Evolutionary conservation across 2,329 filamentous ascomycete genomes (phyloP).

Genomic region (Exophiala phaeomuriformis): DNA sequence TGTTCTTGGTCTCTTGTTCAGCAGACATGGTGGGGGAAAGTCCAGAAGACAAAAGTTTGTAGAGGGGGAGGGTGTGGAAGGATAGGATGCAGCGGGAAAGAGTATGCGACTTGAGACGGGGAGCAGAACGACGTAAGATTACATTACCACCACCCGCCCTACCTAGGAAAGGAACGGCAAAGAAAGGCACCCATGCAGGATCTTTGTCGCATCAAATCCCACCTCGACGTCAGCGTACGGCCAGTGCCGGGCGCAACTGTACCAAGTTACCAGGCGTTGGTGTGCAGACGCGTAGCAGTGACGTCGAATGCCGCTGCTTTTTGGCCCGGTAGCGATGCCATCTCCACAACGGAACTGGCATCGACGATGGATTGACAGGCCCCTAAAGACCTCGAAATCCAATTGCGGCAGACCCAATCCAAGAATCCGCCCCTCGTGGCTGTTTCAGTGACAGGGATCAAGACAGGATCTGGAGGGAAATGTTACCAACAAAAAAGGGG

Average conservation of each 20-base stretch:
- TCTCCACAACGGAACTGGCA: conserved; percentile 6
- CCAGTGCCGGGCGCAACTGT: conserved; percentile 6
- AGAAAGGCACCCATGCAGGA: conserved; percentile 11
- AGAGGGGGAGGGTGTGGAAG: conserved; percentile 13
- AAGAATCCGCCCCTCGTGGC: conserved; percentile 4
- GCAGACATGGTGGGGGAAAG: conserved; percentile 25
- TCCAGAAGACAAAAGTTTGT: conserved; percentile 9
- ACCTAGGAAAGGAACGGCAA: conserved; percentile 2
- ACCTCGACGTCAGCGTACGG: conserved; percentile 23
- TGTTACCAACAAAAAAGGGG: not conserved
- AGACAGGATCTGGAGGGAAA: conserved; percentile 8
- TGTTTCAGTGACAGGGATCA: not conserved
- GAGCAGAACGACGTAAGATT: conserved; percentile 19
- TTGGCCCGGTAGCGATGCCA: not conserved
- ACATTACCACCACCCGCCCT: conserved; percentile 6
- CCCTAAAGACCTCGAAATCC: conserved; percentile 2
- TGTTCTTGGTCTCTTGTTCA: conserved; percentile 27
- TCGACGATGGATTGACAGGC: not conserved
- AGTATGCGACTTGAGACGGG: not conserved
- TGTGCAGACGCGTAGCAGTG: conserved; percentile 15
- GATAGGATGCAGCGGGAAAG: conserved; percentile 16
- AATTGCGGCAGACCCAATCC: not conserved
- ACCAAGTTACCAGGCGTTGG: not conserved
- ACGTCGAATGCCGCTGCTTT: conserved; percentile 26
- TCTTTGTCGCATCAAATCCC: conserved; percentile 5